Evolutionary conservation across 2,329 filamentous ascomycete species (phyloP), one percentile per base, ranked within the genome.

Genomic region (Chaetomium globosum): DNA sequence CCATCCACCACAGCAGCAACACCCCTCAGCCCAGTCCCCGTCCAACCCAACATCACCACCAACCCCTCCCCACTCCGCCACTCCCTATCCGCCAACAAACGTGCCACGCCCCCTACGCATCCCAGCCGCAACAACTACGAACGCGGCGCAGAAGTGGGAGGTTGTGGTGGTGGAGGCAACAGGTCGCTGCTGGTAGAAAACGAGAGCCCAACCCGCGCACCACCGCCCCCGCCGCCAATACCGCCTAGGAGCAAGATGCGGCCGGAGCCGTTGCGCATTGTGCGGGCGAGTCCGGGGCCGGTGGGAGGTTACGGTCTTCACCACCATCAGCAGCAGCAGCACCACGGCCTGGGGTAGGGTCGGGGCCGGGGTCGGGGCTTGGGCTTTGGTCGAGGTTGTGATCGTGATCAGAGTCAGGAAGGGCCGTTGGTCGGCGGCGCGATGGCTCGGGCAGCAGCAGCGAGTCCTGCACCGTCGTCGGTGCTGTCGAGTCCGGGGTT

Each of bases 401-500:
- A 13, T 39, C 16, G 30, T 9, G 23, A n/a, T 51, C 7, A 10
- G 8, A 4, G 70, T 68, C 4, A 36, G 33, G 9, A 9, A 12
- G 33, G 33, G 33, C 1, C 12, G 12, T 10, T 3, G 33, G 8
- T 3, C 31, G 31, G 31, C 33, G 33, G 33, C 8, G 33, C 33
- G 33, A 36, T 6, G 33, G 12, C 12, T 12, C 31, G 31, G 5
- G 33, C 26, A 26, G 26, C 26, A 12, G 33, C 5, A 19, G 39
- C 39, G 39, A 43, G 39, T 43, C 39, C 39, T 16, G 16, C 39
- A 13, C 12, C 36, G 33, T 39, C 36, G 39, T 43, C 39, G 39
- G 64, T 69, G 36, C 61, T 60, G 8, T 71, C 71, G 7, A 74
- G 72, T 51, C 73, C 75, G 0, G 72, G 71, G 10, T 64, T 74